These are phyloP conservation scores for Amorphotheca resinae DNA, from an alignment of 495 filamentous ascomycete genomes.

Conservation along the genomic window DNA sequence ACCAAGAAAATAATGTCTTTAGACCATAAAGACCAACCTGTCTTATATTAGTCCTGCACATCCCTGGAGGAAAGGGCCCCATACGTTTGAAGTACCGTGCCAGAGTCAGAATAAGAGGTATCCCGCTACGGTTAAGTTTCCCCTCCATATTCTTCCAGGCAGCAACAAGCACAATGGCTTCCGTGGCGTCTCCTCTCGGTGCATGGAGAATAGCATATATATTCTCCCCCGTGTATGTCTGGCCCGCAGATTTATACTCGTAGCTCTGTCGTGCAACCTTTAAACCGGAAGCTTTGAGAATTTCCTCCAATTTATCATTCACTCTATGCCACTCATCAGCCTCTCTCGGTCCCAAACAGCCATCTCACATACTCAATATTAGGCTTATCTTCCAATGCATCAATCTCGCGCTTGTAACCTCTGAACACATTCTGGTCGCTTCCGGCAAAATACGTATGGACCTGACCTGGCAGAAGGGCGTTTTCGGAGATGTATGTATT, in stretches of 20 bases:
- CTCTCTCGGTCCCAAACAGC: not conserved
- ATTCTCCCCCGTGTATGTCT: slow-evolving; percentile 71
- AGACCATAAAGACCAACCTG: slow-evolving; percentile 93
- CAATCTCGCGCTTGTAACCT: slow-evolving; percentile 78
- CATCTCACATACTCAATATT: slow-evolving; percentile 33
- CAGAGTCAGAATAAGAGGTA: slow-evolving; percentile 73
- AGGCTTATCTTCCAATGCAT: slow-evolving; percentile 40
- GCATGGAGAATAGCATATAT: slow-evolving; percentile 92
- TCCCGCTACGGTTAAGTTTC: slow-evolving; percentile 71
- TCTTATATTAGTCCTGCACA: slow-evolving; percentile 15
- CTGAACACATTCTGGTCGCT: slow-evolving; percentile 93
- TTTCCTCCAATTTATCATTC: slow-evolving; percentile 56
- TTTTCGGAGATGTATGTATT: slow-evolving; percentile 96
- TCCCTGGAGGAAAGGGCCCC: not conserved
- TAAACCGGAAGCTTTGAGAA: slow-evolving; percentile 64
- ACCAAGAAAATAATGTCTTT: slow-evolving; percentile 96
- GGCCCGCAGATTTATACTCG: slow-evolving; percentile 60
- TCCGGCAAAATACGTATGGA: slow-evolving; percentile 93
- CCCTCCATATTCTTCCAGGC: slow-evolving; percentile 78
- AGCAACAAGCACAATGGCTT: slow-evolving; percentile 85
- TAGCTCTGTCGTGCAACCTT: slow-evolving; percentile 80
- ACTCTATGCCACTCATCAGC: slow-evolving; percentile 33
- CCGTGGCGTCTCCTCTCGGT: slow-evolving; percentile 92
- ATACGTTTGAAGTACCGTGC: slow-evolving; percentile 84
- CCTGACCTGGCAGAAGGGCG: slow-evolving; percentile 87